These are phyloP conservation scores for Carex parvula DNA, from an alignment of 176 grass and related monocot genomes.

Conservation along the genomic window DNA sequence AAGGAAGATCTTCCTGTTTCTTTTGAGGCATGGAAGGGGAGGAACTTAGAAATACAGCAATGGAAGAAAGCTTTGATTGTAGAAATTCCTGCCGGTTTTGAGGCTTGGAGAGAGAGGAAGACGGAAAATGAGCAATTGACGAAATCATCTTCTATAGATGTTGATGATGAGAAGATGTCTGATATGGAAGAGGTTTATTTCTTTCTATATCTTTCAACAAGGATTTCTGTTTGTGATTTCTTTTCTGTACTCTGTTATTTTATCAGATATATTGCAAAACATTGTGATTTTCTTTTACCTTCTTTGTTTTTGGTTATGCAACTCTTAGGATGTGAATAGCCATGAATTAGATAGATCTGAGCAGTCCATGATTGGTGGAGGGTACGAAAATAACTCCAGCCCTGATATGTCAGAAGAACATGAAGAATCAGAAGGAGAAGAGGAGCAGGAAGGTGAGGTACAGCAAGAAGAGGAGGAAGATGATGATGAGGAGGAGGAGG, in stretches of 20 bases:
- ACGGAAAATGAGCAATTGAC: conserved; percentile 18
- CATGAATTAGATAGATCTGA: conserved; percentile 23
- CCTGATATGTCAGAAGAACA: conserved; percentile 18
- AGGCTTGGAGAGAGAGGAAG: conserved; percentile 21
- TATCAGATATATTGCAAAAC: background rate
- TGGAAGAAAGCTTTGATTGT: conserved; percentile 29
- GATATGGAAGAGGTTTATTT: conserved; percentile 31
- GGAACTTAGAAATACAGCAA: conserved; percentile 25
- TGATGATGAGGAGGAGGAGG: background rate
- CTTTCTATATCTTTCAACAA: background rate
- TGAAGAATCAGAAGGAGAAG: conserved; percentile 16
- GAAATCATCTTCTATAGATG: conserved; percentile 30
- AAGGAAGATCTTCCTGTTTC: conserved; percentile 29
- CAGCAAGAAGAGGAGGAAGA: background rate
- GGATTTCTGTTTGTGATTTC: background rate
- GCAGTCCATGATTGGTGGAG: background rate
- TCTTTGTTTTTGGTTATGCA: background rate
- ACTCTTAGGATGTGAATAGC: conserved; percentile 28
- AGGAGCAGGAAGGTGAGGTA: background rate
- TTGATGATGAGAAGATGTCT: conserved; percentile 23
- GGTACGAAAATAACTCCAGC: background rate
- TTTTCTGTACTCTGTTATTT: background rate
- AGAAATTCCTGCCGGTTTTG: conserved; percentile 30
- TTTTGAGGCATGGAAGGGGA: conserved; percentile 17
- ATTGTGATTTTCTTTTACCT: background rate